These are phyloP conservation scores for Kondoa malvinella DNA, from an alignment of 768 basidiomycete species.

Conservation along the genomic window DNA sequence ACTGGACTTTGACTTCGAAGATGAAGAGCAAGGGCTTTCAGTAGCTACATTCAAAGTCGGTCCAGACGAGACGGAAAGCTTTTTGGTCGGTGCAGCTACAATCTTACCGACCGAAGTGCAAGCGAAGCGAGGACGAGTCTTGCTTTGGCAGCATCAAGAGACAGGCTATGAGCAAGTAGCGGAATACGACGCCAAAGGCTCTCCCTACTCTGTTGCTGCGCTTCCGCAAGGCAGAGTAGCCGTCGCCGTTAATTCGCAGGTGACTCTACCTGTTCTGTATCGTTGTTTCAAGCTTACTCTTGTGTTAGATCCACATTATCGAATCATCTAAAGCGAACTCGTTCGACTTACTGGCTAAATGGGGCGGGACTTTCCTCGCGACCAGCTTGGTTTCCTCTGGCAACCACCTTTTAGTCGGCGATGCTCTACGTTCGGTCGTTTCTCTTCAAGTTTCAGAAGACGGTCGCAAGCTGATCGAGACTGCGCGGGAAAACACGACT, in stretches of 20 bases:
- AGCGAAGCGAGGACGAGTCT: conserved; percentile 21
- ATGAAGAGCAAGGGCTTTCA: conserved; percentile 2
- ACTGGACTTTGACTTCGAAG: background rate
- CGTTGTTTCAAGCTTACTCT: background rate
- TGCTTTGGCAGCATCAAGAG: conserved; percentile 3
- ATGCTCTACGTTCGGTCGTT: conserved; percentile 63
- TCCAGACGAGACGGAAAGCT: conserved; percentile 16
- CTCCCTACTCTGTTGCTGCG: conserved; percentile 48
- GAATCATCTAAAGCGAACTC: background rate
- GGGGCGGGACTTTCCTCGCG: conserved; percentile 71
- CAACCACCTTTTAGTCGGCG: conserved; percentile 46
- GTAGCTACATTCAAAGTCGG: conserved; percentile 9
- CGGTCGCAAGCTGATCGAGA: conserved; percentile 35
- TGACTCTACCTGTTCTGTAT: conserved; percentile 32
- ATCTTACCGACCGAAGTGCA: conserved; percentile 16
- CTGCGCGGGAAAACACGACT: conserved; percentile 59
- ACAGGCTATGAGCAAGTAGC: conserved; percentile 24
- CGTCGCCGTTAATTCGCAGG: conserved; percentile 59
- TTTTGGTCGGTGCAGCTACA: conserved; percentile 36
- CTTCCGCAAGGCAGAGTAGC: conserved; percentile 40
- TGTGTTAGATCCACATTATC: conserved; percentile 7
- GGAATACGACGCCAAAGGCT: conserved; percentile 40
- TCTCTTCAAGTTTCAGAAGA: conserved; percentile 41
- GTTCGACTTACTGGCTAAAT: conserved; percentile 35
- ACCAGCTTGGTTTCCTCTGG: conserved; percentile 43